Conservation (phyloP, 371 early-diverging fungal genomes). For the Mucor piriformis region DNA sequence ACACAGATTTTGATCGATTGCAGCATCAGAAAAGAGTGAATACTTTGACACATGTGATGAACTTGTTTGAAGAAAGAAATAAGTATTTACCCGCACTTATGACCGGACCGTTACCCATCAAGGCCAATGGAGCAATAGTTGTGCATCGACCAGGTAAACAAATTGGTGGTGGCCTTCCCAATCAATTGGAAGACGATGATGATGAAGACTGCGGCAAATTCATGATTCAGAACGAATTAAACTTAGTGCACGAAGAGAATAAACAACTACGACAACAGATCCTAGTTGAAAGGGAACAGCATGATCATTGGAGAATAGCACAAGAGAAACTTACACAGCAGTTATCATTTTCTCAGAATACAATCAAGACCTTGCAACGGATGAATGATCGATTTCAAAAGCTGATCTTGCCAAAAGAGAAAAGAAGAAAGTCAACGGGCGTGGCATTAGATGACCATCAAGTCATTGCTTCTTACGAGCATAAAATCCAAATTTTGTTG, state of each 20-base stretch:
- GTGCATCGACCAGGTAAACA: constrained; percentile 17
- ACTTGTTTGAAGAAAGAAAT: constrained; percentile 22
- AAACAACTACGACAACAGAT: constrained; percentile 14
- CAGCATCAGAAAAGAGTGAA: neutral
- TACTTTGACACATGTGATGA: constrained; percentile 18
- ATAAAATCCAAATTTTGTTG: constrained; percentile 24
- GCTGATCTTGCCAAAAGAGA: neutral
- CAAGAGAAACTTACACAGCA: neutral
- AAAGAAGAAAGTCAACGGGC: neutral
- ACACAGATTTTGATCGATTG: neutral
- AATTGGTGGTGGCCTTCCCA: too few species aligned
- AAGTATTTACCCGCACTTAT: constrained; percentile 11
- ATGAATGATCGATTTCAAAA: constrained; percentile 2
- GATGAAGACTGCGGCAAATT: neutral
- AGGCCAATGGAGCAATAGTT: constrained; percentile 32
- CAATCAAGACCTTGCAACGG: constrained; percentile 3
- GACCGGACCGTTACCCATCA: constrained; percentile 23
- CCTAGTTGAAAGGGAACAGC: constrained; percentile 14
- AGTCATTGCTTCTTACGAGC: constrained; percentile 7
- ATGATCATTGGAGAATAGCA: constrained; percentile 8
- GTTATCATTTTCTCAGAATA: neutral
- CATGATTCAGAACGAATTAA: neutral
- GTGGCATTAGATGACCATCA: neutral
- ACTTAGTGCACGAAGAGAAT: constrained; percentile 24
- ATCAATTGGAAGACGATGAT: neutral